phyloP scores from a whole-genome alignment of 495 filamentous ascomycete species.

The Astrothelium subdiscretum region DNA sequence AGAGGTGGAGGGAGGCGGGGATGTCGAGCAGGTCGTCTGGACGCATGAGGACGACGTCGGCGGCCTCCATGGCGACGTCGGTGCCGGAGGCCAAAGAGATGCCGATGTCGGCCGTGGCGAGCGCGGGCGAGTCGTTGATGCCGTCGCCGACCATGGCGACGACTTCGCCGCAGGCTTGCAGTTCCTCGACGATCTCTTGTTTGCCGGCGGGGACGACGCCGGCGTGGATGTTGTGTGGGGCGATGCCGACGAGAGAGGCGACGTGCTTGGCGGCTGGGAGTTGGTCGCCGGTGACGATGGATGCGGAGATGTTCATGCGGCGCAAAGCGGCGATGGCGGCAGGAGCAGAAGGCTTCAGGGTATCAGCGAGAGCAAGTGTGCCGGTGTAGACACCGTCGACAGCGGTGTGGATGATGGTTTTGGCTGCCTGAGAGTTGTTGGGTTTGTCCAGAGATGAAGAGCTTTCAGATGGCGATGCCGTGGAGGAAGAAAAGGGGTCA shows the following conservation, averaged over 20 bases:
- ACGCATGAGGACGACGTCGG: constrained; percentile 90
- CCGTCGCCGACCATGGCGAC: constrained; percentile 98
- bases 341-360: constrained; percentile 75
- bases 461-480: constrained; percentile 13
- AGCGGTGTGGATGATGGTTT: constrained; percentile 82
- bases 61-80: constrained; percentile 96
- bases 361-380: constrained; percentile 73
- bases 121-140: constrained; percentile 95
- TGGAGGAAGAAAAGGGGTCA: constrained; percentile 20
- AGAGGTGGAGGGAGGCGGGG: constrained; percentile 70
- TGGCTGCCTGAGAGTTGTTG: constrained; percentile 42
- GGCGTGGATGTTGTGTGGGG: constrained; percentile 60
- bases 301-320: constrained; percentile 70
- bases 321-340: constrained; percentile 74
- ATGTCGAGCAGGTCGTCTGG: constrained; percentile 86
- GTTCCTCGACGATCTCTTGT: constrained; percentile 62
- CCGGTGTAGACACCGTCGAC: constrained; percentile 74
- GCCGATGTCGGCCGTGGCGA: constrained; percentile 84
- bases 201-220: constrained; percentile 82
- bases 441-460: constrained; percentile 23
- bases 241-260: constrained; percentile 72
- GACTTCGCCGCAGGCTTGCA: constrained; percentile 59
- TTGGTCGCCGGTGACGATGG: constrained; percentile 92
- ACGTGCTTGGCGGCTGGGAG: constrained; percentile 69
- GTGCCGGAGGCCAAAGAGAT: constrained; percentile 89